These are phyloP conservation scores for Cynara cardunculus DNA, from an alignment of 129 eudicot genomes.

Conservation along the genomic window DNA sequence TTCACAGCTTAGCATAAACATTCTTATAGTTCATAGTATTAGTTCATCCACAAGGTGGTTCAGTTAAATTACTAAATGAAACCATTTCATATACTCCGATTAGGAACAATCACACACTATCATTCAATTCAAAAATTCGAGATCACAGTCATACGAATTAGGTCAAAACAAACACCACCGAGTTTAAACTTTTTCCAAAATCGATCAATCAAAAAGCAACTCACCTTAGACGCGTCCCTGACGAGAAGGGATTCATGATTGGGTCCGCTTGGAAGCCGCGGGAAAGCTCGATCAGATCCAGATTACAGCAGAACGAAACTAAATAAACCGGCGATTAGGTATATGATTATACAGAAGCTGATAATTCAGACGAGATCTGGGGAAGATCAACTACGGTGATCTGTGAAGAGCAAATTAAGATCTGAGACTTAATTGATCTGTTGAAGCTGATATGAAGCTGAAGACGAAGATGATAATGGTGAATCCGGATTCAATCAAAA, in stretches of 20 bases:
- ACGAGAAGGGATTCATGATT: slow-evolving; percentile 93
- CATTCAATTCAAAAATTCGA: slow-evolving; percentile 1
- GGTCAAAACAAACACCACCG: slow-evolving; percentile 15
- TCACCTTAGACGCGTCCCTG: slow-evolving; percentile 88
- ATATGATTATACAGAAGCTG: not conserved
- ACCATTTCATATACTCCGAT: slow-evolving; percentile 10
- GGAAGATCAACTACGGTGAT: slow-evolving; percentile 16
- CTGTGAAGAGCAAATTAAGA: slow-evolving; percentile 15
- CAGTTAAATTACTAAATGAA: not conserved
- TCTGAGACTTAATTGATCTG: slow-evolving; percentile 16
- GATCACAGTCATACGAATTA: slow-evolving; percentile 12
- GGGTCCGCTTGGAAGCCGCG: slow-evolving; percentile 39
- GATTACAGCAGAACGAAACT: slow-evolving; percentile 12
- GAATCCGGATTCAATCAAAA: slow-evolving; percentile 4
- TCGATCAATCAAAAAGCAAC: slow-evolving; percentile 8
- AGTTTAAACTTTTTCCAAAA: not conserved
- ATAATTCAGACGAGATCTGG: slow-evolving; percentile 24
- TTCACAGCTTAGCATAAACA: slow-evolving; percentile 12
- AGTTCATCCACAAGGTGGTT: slow-evolving; percentile 6
- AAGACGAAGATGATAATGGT: slow-evolving; percentile 6
- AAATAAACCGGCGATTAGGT: not conserved
- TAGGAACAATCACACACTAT: slow-evolving; percentile 1
- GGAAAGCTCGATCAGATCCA: slow-evolving; percentile 54
- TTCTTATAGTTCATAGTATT: not conserved
- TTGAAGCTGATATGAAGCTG: not conserved